Conservation (phyloP, 2,329 filamentous ascomycete genomes). For the Colletotrichum sp. region DNA sequence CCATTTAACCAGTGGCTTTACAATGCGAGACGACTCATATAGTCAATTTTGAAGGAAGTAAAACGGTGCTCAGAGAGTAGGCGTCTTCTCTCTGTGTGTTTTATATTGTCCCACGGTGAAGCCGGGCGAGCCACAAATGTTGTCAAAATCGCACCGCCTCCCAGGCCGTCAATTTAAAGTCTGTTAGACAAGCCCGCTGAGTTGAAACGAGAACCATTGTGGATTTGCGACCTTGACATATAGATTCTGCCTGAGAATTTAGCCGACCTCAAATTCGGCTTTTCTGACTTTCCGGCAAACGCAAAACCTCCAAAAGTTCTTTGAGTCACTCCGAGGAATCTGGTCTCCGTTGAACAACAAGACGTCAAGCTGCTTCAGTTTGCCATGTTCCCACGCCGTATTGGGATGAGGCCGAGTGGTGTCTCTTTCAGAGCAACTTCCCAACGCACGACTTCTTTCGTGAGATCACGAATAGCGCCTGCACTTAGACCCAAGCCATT, state of each 20-base stretch:
- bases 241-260: not conserved
- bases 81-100: too few relatives aligned
- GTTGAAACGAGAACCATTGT: not conserved
- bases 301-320: not conserved
- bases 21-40: too few relatives aligned
- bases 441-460: not conserved
- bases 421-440: not conserved
- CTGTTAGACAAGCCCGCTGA: not conserved
- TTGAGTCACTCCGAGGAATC: not conserved
- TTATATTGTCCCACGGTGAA: too few relatives aligned
- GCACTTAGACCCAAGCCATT: not conserved
- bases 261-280: not conserved
- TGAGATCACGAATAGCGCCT: not conserved
- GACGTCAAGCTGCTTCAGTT: not conserved
- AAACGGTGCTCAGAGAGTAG: too few relatives aligned
- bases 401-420: not conserved
- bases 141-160: not conserved
- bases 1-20: too few relatives aligned
- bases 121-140: too few relatives aligned
- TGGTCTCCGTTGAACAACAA: not conserved
- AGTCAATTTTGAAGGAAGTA: too few relatives aligned
- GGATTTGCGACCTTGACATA: not conserved
- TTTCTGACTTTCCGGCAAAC: not conserved
- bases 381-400: not conserved
- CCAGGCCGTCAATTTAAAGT: not conserved